Conservation (phyloP, 2,329 filamentous ascomycete genomes). For the Simplicillium aogashimaense region DNA sequence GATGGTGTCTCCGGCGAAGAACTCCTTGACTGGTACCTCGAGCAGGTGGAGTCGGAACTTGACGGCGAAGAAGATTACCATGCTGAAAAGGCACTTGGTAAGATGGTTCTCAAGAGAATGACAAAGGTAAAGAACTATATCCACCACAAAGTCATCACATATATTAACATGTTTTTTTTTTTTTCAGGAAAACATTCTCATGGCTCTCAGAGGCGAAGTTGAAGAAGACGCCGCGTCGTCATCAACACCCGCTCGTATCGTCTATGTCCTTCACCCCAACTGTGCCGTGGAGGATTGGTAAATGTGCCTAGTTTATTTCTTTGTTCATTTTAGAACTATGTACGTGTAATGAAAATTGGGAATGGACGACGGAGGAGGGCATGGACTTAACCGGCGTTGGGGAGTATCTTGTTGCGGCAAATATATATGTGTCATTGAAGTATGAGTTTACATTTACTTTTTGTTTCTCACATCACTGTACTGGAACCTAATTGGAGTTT, state of each 20-base stretch:
- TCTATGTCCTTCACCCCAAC: slow-evolving; percentile 92
- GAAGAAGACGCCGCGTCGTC: slow-evolving; percentile 32
- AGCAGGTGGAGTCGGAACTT: slow-evolving; percentile 79
- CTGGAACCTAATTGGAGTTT: too few relatives aligned
- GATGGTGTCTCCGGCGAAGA: slow-evolving; percentile 81
- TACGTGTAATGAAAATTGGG: neutral
- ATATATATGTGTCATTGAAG: too few relatives aligned
- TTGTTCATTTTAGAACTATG: neutral
- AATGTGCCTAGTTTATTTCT: slow-evolving; percentile 3
- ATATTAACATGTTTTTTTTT: slow-evolving; percentile 30
- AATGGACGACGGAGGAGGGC: neutral
- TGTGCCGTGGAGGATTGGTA: slow-evolving; percentile 65
- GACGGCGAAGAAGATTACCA: slow-evolving; percentile 73
- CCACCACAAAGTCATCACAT: neutral
- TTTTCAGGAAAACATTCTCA: slow-evolving; percentile 80
- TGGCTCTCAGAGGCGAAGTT: slow-evolving; percentile 59
- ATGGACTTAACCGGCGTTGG: neutral
- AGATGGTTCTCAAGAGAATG: slow-evolving; percentile 89
- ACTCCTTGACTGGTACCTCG: slow-evolving; percentile 81
- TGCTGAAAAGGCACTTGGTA: slow-evolving; percentile 60
- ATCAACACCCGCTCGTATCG: slow-evolving; percentile 29
- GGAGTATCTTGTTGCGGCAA: neutral
- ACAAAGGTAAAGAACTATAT: slow-evolving; percentile 61
- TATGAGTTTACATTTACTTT: too few relatives aligned
- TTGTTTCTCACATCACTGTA: too few relatives aligned